phyloP scores from a whole-genome alignment of 495 filamentous ascomycete genomes.

The Aspergillus hancockii region DNA sequence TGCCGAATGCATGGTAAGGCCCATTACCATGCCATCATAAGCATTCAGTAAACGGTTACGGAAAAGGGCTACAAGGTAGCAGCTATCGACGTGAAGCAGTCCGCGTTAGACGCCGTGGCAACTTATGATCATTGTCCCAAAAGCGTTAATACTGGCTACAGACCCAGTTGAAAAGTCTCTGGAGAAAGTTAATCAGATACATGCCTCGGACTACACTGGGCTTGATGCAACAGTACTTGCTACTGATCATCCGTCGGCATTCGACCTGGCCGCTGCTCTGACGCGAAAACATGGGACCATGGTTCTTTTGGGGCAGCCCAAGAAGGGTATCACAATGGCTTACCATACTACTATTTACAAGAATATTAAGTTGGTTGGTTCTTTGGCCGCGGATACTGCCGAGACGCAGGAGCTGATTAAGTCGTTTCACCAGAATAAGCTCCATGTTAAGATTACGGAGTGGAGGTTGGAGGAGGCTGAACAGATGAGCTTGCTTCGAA shows the following conservation, averaged over 20 bases:
- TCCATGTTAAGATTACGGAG: slow-evolving; percentile 15
- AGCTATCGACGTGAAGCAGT: slow-evolving; percentile 20
- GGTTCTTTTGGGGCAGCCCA: slow-evolving; percentile 17
- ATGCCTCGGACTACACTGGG: slow-evolving; percentile 7
- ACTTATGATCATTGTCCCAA: slow-evolving; percentile 8
- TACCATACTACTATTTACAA: slow-evolving; percentile 13
- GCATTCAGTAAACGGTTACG: no score
- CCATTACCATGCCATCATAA: not conserved
- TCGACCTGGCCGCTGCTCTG: slow-evolving; percentile 14
- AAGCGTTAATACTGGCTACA: slow-evolving; percentile 7
- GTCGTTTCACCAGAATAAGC: slow-evolving; percentile 7
- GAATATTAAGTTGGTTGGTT: slow-evolving; percentile 18
- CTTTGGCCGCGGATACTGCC: slow-evolving; percentile 12
- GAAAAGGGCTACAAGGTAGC: slow-evolving; percentile 24
- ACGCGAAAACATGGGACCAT: slow-evolving; percentile 19
- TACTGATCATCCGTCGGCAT: slow-evolving; percentile 13
- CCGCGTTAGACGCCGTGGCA: slow-evolving; percentile 9
- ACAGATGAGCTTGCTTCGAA: slow-evolving; percentile 1
- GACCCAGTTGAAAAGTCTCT: slow-evolving; percentile 14
- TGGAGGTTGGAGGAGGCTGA: slow-evolving; percentile 16
- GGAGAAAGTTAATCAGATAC: slow-evolving; percentile 2
- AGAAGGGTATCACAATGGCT: slow-evolving; percentile 14
- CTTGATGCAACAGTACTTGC: slow-evolving; percentile 16
- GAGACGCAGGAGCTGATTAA: slow-evolving; percentile 6
- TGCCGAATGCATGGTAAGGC: slow-evolving; percentile 20